These are phyloP conservation scores for Tephrocybe rancida DNA, from an alignment of 768 basidiomycete genomes.

Conservation along the genomic window DNA sequence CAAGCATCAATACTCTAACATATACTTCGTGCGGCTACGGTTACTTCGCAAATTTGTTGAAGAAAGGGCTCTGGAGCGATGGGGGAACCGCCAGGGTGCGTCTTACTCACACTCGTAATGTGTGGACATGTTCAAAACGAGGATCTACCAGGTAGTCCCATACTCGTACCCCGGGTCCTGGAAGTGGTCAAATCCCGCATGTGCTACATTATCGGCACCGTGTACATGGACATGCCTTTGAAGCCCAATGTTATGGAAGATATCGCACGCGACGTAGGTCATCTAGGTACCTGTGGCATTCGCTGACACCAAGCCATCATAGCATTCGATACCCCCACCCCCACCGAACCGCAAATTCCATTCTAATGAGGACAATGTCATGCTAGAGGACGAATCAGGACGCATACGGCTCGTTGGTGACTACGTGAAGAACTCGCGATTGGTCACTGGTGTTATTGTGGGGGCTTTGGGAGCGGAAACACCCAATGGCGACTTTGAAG, in stretches of 20 bases:
- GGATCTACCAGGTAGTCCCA: slow-evolving; percentile 56
- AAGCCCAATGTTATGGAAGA: slow-evolving; percentile 99
- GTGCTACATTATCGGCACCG: slow-evolving; percentile 92
- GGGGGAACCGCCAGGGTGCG: slow-evolving; percentile 44
- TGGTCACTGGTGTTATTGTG: slow-evolving; percentile 92
- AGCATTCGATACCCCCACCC: slow-evolving; percentile 91
- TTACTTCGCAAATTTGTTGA: slow-evolving; percentile 43
- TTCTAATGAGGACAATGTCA: slow-evolving; percentile 77
- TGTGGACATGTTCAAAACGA: not conserved
- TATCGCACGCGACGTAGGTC: slow-evolving; percentile 85
- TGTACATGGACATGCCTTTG: slow-evolving; percentile 98
- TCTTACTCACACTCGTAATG: slow-evolving; percentile 1
- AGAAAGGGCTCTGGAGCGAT: slow-evolving; percentile 38
- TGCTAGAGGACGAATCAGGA: slow-evolving; percentile 97
- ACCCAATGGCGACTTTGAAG: slow-evolving; percentile 88
- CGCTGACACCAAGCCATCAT: slow-evolving; percentile 6
- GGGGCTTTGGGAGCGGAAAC: slow-evolving; percentile 93
- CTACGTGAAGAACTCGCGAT: slow-evolving; percentile 52
- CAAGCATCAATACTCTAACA: slow-evolving; percentile 59
- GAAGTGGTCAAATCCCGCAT: slow-evolving; percentile 85
- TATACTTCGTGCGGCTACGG: slow-evolving; percentile 52
- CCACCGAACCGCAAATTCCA: slow-evolving; percentile 74
- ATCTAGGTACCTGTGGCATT: slow-evolving; percentile 1
- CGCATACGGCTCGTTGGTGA: slow-evolving; percentile 87
- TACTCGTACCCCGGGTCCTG: slow-evolving; percentile 77